A percentile compares a stretch with the other conserved stretches of the same genome.
phyloP scores from a whole-genome alignment of 1,284 basidiomycete species.

The Ustilago shanxiensis region DNA sequence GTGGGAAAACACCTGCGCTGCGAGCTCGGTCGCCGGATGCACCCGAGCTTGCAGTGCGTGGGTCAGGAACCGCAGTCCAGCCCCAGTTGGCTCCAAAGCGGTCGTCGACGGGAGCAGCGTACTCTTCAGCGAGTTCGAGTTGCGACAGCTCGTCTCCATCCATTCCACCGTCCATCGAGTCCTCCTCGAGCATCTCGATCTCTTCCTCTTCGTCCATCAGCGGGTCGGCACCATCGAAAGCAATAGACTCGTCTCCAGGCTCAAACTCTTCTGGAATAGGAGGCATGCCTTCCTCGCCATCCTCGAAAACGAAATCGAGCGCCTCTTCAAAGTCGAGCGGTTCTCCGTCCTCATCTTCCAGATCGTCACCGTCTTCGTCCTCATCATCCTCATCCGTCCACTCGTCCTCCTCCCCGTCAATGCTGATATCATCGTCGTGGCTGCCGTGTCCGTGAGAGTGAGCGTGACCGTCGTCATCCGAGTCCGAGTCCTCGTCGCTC shows the following conservation, averaged over 20 bases:
- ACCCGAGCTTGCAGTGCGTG: slow-evolving; percentile 19
- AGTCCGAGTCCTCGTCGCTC: slow-evolving; percentile 41
- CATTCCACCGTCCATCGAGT: slow-evolving; percentile 53
- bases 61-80: slow-evolving; percentile 56
- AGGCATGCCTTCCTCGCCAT: slow-evolving; percentile 24
- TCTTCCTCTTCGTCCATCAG: slow-evolving; percentile 35
- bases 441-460: slow-evolving; percentile 49
- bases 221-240: not conserved
- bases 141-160: slow-evolving; percentile 60
- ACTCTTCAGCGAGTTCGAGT: slow-evolving; percentile 63
- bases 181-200: slow-evolving; percentile 47
- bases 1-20: slow-evolving; percentile 36
- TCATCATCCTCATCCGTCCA: slow-evolving; percentile 60
- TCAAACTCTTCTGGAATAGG: slow-evolving; percentile 3
- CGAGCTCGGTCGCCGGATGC: slow-evolving; percentile 27
- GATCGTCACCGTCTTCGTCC: slow-evolving; percentile 42
- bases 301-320: slow-evolving; percentile 26
- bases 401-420: slow-evolving; percentile 72
- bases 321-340: slow-evolving; percentile 70
- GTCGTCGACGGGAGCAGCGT: slow-evolving; percentile 53
- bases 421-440: slow-evolving; percentile 44
- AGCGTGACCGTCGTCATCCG: slow-evolving; percentile 46
- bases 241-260: not conserved
- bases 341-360: slow-evolving; percentile 74
- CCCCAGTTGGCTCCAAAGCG: slow-evolving; percentile 68